These are phyloP conservation scores for Punica granatum DNA, from an alignment of 345 rosid species.

Conservation along the genomic window DNA sequence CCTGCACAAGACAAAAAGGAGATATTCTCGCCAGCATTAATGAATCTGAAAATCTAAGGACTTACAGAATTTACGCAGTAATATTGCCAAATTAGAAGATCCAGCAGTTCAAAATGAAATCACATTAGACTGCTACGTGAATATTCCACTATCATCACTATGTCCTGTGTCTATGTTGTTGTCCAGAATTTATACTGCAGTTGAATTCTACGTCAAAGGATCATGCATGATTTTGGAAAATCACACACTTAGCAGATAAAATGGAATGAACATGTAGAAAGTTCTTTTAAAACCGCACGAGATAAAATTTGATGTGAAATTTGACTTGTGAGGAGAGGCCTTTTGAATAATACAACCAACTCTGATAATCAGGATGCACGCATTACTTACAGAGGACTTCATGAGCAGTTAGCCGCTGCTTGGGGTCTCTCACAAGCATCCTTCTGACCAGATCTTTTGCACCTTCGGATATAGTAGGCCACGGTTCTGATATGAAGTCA, in stretches of 20 bases:
- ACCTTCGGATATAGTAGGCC: slow-evolving; percentile 72
- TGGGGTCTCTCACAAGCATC: slow-evolving; percentile 83
- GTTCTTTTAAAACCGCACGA: not conserved
- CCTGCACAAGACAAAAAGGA: slow-evolving; percentile 30
- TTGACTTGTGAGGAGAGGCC: not conserved
- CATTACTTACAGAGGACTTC: slow-evolving; percentile 71
- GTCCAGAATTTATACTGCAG: not conserved
- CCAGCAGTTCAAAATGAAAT: too few species aligned
- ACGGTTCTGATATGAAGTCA: slow-evolving; percentile 79
- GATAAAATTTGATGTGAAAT: too few species aligned
- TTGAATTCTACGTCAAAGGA: not conserved
- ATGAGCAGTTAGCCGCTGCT: slow-evolving; percentile 66
- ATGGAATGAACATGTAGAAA: not conserved
- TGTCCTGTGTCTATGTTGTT: not conserved
- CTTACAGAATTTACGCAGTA: not conserved
- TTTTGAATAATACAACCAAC: not conserved
- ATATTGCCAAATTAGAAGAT: not conserved
- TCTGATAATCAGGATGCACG: not conserved
- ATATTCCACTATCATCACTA: not conserved
- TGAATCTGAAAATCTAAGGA: not conserved
- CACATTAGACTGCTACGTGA: not conserved
- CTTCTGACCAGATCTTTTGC: slow-evolving; percentile 78
- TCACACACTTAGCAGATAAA: not conserved
- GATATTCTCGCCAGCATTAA: not conserved
- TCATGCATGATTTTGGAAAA: not conserved